A percentile compares a stretch with the other conserved stretches of the same genome.
phyloP scores from a whole-genome alignment of 2,329 filamentous ascomycete species.

The Penicillium brasilianum region DNA sequence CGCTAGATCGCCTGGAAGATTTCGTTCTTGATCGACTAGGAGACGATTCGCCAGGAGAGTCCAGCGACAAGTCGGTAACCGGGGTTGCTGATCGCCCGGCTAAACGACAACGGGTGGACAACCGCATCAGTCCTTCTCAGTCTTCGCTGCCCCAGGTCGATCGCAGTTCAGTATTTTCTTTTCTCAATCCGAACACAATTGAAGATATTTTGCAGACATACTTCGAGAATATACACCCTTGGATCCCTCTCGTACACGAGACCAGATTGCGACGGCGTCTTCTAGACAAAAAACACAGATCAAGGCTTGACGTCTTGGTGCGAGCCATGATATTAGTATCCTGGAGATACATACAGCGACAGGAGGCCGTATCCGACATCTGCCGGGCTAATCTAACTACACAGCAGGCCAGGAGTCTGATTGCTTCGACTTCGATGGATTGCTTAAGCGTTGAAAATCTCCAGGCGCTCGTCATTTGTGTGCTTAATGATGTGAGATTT shows the following conservation, averaged over 20 bases:
- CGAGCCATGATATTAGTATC: constrained; percentile 6
- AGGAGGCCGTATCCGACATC: not conserved
- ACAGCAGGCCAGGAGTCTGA: constrained; percentile 7
- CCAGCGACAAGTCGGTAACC: not conserved
- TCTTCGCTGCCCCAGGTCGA: not conserved
- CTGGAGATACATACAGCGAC: not conserved
- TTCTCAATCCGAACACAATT: constrained; percentile 17
- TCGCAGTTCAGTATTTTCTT: constrained; percentile 12
- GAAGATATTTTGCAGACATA: constrained; percentile 7
- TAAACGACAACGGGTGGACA: not conserved
- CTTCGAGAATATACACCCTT: constrained; percentile 12
- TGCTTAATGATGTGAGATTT: constrained; percentile 42
- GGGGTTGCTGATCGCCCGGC: not conserved
- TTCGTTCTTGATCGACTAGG: not conserved
- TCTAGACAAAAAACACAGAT: not conserved
- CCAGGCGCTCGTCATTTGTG: constrained; percentile 39
- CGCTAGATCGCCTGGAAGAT: not conserved
- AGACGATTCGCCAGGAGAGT: not conserved
- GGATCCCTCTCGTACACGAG: constrained; percentile 11
- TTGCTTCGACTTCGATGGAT: constrained; percentile 19
- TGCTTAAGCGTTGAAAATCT: constrained; percentile 33
- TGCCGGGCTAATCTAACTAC: not conserved
- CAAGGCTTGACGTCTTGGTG: not conserved
- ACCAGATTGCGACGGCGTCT: constrained; percentile 5
- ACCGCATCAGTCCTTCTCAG: not conserved